Evolutionary conservation across 768 basidiomycete genomes (phyloP).

Genomic region (Lentinula detonsa): DNA sequence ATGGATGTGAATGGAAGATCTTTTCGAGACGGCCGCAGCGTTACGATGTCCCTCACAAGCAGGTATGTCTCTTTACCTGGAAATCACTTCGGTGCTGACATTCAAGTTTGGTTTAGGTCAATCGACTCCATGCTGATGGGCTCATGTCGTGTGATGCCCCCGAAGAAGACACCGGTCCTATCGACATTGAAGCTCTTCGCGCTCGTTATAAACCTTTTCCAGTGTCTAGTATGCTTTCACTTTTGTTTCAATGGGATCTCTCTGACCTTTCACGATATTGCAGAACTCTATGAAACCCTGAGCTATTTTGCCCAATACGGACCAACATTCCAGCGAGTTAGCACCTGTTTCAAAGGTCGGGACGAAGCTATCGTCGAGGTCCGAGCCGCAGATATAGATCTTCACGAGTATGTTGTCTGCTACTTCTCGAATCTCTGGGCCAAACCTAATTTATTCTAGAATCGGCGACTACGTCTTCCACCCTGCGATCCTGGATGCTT

Average conservation of each 20-base stretch:
- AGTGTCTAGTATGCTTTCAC: no score
- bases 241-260: no score
- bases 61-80: not conserved
- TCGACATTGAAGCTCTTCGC: not conserved
- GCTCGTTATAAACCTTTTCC: no score
- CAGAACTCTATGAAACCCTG: not conserved
- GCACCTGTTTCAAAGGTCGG: not conserved
- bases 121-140: not conserved
- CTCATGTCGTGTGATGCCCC: no score
- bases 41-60: not conserved
- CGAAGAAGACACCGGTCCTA: no score
- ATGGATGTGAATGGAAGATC: not conserved
- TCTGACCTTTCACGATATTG: no score
- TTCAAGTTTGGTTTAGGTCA: not conserved
- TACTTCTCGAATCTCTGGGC: not conserved
- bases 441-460: not conserved
- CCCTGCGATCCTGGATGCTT: conserved; percentile 24
- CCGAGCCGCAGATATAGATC: conserved; percentile 11
- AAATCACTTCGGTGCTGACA: not conserved
- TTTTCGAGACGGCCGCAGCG: not conserved
- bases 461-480: conserved; percentile 15
- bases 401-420: not conserved
- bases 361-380: conserved; percentile 20
- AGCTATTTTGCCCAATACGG: not conserved
- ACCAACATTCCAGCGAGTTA: not conserved